Base-by-base conservation (phyloP, 2,329 filamentous ascomycete genomes). In the Fusarium verticillioides region DNA sequence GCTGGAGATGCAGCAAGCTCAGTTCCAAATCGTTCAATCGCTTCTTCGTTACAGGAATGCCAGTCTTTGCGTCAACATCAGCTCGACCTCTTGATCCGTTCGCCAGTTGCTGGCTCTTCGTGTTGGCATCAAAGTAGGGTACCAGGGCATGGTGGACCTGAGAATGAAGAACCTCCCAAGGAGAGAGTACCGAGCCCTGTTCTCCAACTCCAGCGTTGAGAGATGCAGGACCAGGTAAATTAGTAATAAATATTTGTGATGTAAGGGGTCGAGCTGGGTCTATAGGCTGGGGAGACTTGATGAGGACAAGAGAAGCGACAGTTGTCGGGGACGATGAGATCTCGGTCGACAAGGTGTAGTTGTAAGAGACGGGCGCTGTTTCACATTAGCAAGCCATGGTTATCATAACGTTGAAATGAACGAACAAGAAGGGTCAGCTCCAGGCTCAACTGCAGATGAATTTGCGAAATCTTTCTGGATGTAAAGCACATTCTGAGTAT, bases 51-150 rank as follows among this genome's bases (percentile, higher is more conserved):
- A 96, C 94, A 21, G 96, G 95, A 71, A 99, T 95, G 68, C 96
- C 96, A 23, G 94, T 97, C 85, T 97, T 97, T 49, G 94, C 91
- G 79, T 98, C 96, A 57, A 94, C 91, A 78, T 98, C 95, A 26
- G 93, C 90, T 78, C 94, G 91, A 72, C 91, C 91, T 79, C 94
- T 92, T 61, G 87, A 85, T 21, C 91, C 90, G 79, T 89, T 89
- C 64, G 85, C 84, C 57, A 89, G 84, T 79, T 94, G 93, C 78
- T 94, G 92, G 72, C 88, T 93, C 84, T 95, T 96, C 66, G 95
- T 97, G 82, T 95, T 97, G 77, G 95, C 96, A 86, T 99, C 96
- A 81, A 99, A 99, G 83, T 98, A 98, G 43, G 97, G 96, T 78
- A 94, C 94, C 80, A 99, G 87, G 75, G 94, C 95, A 81, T 95